Evolutionary conservation across 1,139 yeast species (phyloP).

Genomic region (Saccharomycopsis crataegensis): DNA sequence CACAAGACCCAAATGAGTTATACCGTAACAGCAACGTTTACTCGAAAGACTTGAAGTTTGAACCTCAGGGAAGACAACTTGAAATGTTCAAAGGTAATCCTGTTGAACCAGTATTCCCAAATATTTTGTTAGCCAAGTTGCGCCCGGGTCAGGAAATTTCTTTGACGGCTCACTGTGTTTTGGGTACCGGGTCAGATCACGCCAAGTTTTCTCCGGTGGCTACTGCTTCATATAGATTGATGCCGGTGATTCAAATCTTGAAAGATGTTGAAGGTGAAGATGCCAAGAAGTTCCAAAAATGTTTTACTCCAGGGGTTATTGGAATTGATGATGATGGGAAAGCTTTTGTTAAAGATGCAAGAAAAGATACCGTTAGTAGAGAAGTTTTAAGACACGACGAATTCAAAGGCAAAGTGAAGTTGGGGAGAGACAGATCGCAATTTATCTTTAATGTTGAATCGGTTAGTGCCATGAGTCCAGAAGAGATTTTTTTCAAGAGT

Average conservation of each 20-base stretch:
- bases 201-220: constrained; percentile 97
- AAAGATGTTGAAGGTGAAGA: constrained; percentile 69
- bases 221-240: constrained; percentile 91
- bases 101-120: constrained; percentile 76
- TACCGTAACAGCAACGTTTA: constrained; percentile 82
- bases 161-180: constrained; percentile 79
- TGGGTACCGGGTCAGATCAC: constrained; percentile 92
- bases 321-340: constrained; percentile 61
- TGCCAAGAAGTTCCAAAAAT: constrained; percentile 74
- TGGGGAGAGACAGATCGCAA: constrained; percentile 88
- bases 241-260: constrained; percentile 81
- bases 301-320: constrained; percentile 92
- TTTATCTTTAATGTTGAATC: constrained; percentile 91
- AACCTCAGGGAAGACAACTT: constrained; percentile 83
- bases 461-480: constrained; percentile 95
- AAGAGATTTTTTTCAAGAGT: constrained; percentile 87
- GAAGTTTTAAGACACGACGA: constrained; percentile 93
- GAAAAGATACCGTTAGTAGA: constrained; percentile 93
- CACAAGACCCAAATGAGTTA: constrained; percentile 66
- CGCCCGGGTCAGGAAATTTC: constrained; percentile 97
- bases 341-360: constrained; percentile 79
- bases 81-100: constrained; percentile 63
- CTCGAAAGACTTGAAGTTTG: constrained; percentile 82
- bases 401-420: constrained; percentile 78
- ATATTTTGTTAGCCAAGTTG: constrained; percentile 81